A percentile compares a stretch with the other conserved stretches of the same genome.
phyloP scores from a whole-genome alignment of 2,329 filamentous ascomycete species.

The Fusarium nygamai region DNA sequence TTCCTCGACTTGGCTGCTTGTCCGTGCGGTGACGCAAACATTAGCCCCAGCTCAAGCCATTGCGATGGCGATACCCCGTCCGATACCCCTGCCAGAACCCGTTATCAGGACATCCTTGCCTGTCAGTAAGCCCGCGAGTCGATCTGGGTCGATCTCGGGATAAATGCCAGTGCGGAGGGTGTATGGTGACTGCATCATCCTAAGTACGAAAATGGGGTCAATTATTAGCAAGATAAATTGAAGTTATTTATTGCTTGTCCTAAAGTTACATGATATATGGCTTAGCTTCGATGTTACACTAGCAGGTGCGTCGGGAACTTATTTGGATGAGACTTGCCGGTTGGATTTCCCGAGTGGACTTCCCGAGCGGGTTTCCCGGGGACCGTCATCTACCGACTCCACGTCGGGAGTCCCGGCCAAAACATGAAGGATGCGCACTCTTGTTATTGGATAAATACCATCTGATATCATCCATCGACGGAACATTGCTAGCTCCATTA shows the following conservation, averaged over 20 bases:
- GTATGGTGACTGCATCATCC: background rate
- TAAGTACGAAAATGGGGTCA: background rate
- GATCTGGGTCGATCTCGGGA: background rate
- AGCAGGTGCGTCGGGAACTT: fast-evolving
- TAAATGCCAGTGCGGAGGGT: background rate
- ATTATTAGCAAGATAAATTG: too few species aligned
- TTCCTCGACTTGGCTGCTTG: background rate
- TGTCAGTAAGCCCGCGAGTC: background rate
- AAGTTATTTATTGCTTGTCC: fast-evolving
- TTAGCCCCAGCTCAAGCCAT: background rate
- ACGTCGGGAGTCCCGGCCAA: background rate
- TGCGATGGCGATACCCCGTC: background rate
- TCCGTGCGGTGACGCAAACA: background rate
- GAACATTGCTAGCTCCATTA: too few species aligned
- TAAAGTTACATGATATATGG: background rate
- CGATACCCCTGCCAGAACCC: background rate
- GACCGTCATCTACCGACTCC: too few species aligned
- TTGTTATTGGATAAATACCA: background rate
- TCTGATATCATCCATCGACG: too few species aligned
- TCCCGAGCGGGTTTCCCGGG: background rate
- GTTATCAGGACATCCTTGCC: background rate
- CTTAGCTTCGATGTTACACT: too few species aligned
- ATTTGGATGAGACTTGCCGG: background rate
- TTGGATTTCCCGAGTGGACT: background rate
- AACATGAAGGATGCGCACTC: background rate